Evolutionary conservation across 768 basidiomycete genomes (phyloP).

Genomic region (Tylopilus rubrobrunneus): DNA sequence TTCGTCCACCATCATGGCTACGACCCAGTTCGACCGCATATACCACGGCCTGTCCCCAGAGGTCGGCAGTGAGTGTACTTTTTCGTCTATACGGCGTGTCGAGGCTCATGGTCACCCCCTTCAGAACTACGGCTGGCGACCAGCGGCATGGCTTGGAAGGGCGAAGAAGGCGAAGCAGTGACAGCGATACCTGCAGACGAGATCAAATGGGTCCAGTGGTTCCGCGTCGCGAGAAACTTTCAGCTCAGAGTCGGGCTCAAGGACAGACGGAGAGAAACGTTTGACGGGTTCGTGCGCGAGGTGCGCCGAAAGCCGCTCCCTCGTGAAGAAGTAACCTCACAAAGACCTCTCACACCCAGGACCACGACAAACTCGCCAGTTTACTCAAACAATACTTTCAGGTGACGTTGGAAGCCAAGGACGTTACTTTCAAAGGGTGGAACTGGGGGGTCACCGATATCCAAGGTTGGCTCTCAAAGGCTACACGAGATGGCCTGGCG

Average conservation of each 20-base stretch:
- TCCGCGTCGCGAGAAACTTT: constrained; percentile 87
- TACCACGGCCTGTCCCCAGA: constrained; percentile 71
- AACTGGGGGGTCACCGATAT: constrained; percentile 98
- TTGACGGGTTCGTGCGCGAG: constrained; percentile 92
- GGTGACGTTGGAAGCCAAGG: constrained; percentile 79
- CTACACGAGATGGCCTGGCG: background rate
- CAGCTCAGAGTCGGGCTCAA: constrained; percentile 84
- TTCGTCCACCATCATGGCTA: constrained; percentile 39
- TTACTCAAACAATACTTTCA: constrained; percentile 86
- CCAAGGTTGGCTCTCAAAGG: constrained; percentile 56
- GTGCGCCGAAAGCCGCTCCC: constrained; percentile 36
- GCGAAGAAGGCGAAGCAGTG: constrained; percentile 59
- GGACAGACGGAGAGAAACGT: constrained; percentile 74
- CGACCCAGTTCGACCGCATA: constrained; percentile 84
- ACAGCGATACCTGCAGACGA: constrained; percentile 63
- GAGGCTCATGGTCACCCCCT: background rate
- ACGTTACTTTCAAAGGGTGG: constrained; percentile 91
- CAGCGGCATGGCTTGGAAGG: constrained; percentile 95
- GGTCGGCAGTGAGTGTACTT: constrained; percentile 68
- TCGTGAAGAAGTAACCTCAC: background rate
- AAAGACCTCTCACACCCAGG: constrained; percentile 41
- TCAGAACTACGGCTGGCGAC: constrained; percentile 83
- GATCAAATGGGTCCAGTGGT: constrained; percentile 89
- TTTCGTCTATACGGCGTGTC: background rate
- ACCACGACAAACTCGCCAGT: constrained; percentile 80